Conservation (phyloP, 768 basidiomycete genomes). For the Kwoniella newhampshirensis region DNA sequence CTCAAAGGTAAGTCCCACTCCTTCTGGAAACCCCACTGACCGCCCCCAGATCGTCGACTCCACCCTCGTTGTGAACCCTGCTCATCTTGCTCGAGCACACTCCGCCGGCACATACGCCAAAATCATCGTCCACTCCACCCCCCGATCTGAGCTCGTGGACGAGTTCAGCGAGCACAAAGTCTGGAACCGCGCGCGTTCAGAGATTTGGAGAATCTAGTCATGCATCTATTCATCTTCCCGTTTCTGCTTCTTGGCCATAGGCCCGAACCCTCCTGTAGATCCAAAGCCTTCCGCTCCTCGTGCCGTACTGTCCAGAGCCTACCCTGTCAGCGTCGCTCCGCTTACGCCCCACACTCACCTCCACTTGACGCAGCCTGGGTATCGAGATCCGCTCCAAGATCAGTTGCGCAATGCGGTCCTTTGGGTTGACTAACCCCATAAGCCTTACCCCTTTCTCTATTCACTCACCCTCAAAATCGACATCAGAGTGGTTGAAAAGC, state of each 20-base stretch:
- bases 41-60: constrained; percentile 71
- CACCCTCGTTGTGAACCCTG: constrained; percentile 81
- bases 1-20: constrained; percentile 64
- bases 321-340: constrained; percentile 5
- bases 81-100: constrained; percentile 58
- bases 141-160: constrained; percentile 40
- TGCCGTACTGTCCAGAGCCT: constrained; percentile 82
- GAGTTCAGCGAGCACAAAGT: constrained; percentile 50
- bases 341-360: constrained; percentile 58
- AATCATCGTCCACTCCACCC: constrained; percentile 53
- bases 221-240: constrained; percentile 4
- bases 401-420: constrained; percentile 90
- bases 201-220: constrained; percentile 54
- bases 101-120: constrained; percentile 56
- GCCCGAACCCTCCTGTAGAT: constrained; percentile 74
- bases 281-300: constrained; percentile 87
- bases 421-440: constrained; percentile 67
- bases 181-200: constrained; percentile 55
- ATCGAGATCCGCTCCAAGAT: constrained; percentile 86
- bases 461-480: constrained; percentile 75
- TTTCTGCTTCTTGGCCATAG: constrained; percentile 16
- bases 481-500: constrained; percentile 85
- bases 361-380: constrained; percentile 79
- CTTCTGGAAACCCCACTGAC: constrained; percentile 8
- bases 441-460: neutral